These are phyloP conservation scores for Colletotrichum sidae DNA, from an alignment of 2,329 filamentous ascomycete genomes.

Conservation along the genomic window DNA sequence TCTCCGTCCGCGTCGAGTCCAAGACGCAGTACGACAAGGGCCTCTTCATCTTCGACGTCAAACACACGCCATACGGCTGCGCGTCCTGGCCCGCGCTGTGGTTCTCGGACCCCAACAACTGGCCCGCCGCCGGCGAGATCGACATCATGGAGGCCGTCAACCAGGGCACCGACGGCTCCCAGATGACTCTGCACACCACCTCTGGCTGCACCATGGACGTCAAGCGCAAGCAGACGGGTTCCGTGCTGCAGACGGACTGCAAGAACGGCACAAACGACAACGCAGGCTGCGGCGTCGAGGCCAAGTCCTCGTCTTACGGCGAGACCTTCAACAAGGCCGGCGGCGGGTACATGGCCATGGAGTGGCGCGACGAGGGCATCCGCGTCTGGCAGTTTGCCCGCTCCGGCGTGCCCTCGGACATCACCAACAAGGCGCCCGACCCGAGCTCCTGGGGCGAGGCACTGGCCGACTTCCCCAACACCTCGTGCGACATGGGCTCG, in stretches of 20 bases:
- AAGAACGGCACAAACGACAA: conserved; percentile 63
- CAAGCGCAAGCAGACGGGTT: conserved; percentile 65
- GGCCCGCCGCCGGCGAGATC: conserved; percentile 74
- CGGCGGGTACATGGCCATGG: conserved; percentile 71
- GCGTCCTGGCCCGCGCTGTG: conserved; percentile 75
- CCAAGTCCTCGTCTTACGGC: conserved; percentile 59
- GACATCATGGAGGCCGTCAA: conserved; percentile 72
- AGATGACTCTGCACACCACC: conserved; percentile 70
- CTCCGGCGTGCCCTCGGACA: conserved; percentile 61
- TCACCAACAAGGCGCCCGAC: conserved; percentile 64
- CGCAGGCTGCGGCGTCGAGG: conserved; percentile 67
- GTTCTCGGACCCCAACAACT: conserved; percentile 70
- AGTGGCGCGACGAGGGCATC: conserved; percentile 71
- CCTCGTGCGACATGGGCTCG: conserved; percentile 67
- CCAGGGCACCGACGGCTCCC: conserved; percentile 64
- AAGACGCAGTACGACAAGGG: conserved; percentile 70
- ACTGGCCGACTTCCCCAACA: conserved; percentile 73
- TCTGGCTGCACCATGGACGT: conserved; percentile 63
- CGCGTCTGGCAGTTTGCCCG: conserved; percentile 71
- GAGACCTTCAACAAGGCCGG: conserved; percentile 61
- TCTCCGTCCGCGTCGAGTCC: conserved; percentile 72
- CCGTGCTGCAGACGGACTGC: conserved; percentile 57
- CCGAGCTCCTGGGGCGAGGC: conserved; percentile 72
- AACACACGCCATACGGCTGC: conserved; percentile 72
- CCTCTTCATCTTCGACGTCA: conserved; percentile 76